Evolutionary conservation across 257 asterid species (phyloP), one percentile per base, ranked within the genome.

Genomic region (Ligustrum vulgare): DNA sequence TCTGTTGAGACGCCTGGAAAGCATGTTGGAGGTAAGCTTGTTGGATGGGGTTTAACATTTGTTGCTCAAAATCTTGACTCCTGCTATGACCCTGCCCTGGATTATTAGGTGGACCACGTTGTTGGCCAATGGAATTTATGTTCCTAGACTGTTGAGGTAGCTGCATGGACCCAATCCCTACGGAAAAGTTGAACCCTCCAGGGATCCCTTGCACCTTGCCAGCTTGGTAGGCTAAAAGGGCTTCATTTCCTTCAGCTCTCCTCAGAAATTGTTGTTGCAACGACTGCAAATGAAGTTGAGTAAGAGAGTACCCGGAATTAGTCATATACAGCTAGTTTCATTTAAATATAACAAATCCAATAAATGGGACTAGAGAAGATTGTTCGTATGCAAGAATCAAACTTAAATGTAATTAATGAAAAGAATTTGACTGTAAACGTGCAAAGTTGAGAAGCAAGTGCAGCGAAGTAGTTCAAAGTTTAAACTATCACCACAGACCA

Each of bases 11-110:
- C 0, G 93, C 85, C 87, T 88, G 97, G 77, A 82, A 84, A 63
- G 91, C 91, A 69, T 85, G 87, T 74, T 94, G 97, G 85, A 92
- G 66, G 81, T 93, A 96, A 58, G 99, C 96, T 79, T 93, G 98
- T 80, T 93, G 97, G 47, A 83, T 80, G 25, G 98, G 96, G 84
- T 86, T 89, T 80, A 84, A 60, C 84, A 82, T 74, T 72, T 87
- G 96, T 73, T 88, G 97, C 83, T 93, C 97, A 80, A 79, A 84
- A 75, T 88, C 97, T 83, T 91, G 99, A 83, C 84, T 84, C 89
- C 96, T 89, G 75, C 72, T 82, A 75, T 87, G 92, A 64, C 87
- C 89, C 69, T 94, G 97, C 75, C 88, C 98, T 10, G 87, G 87
- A 75, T 76, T 74, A 75, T 80, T 87, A 72, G 96, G 86, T 70